Evolutionary conservation across 1,139 yeast species (phyloP), one percentile per base, ranked within the genome.

Genomic region (Candida smagusa): DNA sequence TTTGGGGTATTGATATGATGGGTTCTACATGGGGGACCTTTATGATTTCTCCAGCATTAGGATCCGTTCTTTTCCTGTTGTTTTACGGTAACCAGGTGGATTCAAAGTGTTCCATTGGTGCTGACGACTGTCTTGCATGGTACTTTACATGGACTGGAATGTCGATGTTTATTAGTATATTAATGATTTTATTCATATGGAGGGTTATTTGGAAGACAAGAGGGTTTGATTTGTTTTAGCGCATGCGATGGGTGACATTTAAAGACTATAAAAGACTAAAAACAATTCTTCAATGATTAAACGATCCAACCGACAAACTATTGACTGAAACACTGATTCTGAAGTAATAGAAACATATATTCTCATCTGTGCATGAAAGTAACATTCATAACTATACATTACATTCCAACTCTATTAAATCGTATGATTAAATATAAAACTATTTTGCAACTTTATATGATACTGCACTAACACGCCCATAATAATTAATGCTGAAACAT

Each of bases 11-110:
- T 27, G 90, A 85, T 39, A 76, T 87, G 36, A 80, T 92, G 56
- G 97, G 97, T 0, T 84, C 96, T 2, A 84, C 94, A 1, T 92
- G 96, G 90, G 97, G 97, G 2, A 69, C 86, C 23, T 85, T 88
- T 53, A 81, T 90, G 78, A 71, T 87, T 25, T 96, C 96, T 0
- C 97, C 97, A 0, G 97, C 97, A 0, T 48, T 88, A 2, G 96
- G 97, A 1, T 74, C 95, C 1, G 71, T 86, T 6, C 48, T 77
- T 1, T 87, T 75, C 52, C 92, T 96, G 2, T 54, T 85, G 41
- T 49, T 81, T 13, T 90, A 84, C 58, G 97, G 96, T 0, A 56
- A 61, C 23, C 65, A 79, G 22, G 81, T 77, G 48, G 95, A 89
- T 50, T 34, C 40, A 4, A 50, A 50, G 31, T 68, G 74, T 41